These are phyloP conservation scores for Pythium guiyangense DNA, from an alignment of 352 stramenopile genomes.

Conservation along the genomic window DNA sequence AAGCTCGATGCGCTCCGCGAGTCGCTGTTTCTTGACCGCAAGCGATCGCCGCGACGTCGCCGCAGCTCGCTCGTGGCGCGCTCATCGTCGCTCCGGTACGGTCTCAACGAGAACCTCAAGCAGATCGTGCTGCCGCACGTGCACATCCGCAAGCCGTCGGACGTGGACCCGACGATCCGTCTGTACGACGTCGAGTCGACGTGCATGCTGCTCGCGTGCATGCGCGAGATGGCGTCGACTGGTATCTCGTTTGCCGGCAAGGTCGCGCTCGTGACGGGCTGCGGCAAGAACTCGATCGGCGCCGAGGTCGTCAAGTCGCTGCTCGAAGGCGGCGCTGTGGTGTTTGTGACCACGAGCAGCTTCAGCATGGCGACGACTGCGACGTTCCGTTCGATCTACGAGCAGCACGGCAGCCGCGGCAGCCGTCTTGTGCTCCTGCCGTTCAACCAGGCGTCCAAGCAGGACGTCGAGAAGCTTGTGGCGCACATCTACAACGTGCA, in stretches of 20 bases:
- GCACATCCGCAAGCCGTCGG: too few species aligned
- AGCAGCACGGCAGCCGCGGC: slow-evolving; percentile 77
- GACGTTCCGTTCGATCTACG: slow-evolving; percentile 79
- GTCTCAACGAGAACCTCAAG: slow-evolving; percentile 3
- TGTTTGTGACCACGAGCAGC: slow-evolving; percentile 84
- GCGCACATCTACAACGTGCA: slow-evolving; percentile 81
- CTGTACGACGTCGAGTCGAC: too few species aligned
- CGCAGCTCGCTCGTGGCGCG: slow-evolving; percentile 46
- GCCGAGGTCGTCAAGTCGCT: too few species aligned
- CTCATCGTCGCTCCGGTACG: slow-evolving; percentile 1
- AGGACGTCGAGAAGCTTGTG: slow-evolving; percentile 70
- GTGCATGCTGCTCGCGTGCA: too few species aligned
- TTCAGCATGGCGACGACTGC: slow-evolving; percentile 50
- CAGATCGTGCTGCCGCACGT: too few species aligned
- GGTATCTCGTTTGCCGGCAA: too few species aligned
- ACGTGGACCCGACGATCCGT: too few species aligned
- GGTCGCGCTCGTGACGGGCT: too few species aligned
- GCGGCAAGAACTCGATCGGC: too few species aligned
- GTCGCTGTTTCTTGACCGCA: not conserved
- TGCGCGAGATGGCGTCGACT: too few species aligned
- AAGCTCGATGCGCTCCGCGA: slow-evolving; percentile 1
- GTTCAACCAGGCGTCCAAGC: slow-evolving; percentile 84
- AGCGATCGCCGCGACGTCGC: not conserved
- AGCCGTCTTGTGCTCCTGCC: slow-evolving; percentile 76
- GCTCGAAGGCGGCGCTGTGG: too few species aligned